Conservation (phyloP, 805 yeast species). For the Metschnikowia hibisci region DNA sequence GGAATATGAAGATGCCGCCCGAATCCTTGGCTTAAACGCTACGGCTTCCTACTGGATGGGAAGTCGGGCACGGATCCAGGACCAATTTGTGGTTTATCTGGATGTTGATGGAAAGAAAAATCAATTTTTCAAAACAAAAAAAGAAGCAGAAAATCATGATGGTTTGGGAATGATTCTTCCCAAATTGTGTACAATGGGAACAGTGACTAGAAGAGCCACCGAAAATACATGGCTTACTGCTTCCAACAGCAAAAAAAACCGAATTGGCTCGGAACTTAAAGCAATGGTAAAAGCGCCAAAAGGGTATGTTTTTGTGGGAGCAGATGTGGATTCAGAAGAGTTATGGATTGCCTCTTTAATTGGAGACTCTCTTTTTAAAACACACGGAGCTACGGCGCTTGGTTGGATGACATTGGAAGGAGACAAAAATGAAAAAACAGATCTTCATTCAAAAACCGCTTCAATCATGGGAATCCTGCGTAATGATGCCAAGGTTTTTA, state of each 20-base stretch:
- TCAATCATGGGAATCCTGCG: conserved; percentile 82
- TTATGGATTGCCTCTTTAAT: conserved; percentile 95
- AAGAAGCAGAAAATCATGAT: conserved; percentile 20
- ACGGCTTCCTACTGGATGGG: conserved; percentile 92
- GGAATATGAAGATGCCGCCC: conserved; percentile 64
- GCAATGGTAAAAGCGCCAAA: conserved; percentile 81
- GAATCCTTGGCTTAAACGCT: conserved; percentile 74
- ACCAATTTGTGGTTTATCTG: conserved; percentile 76
- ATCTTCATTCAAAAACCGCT: conserved; percentile 92
- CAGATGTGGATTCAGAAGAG: conserved; percentile 98
- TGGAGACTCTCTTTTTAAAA: conserved; percentile 83
- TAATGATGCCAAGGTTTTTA: conserved; percentile 90
- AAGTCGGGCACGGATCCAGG: conserved; percentile 74
- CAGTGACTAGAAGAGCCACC: conserved; percentile 92
- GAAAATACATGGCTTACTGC: conserved; percentile 98
- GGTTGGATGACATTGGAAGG: conserved; percentile 99
- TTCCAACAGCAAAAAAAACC: conserved; percentile 78
- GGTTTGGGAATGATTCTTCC: conserved; percentile 78
- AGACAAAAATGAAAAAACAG: conserved; percentile 85
- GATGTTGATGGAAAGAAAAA: conserved; percentile 19
- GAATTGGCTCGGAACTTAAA: conserved; percentile 93
- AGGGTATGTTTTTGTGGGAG: conserved; percentile 92
- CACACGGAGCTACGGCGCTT: conserved; percentile 94
- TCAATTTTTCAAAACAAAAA: conserved; percentile 25
- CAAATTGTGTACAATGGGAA: conserved; percentile 86